Evolutionary conservation across 441 rosid genomes (phyloP).

Genomic region (Populus hybrid): DNA sequence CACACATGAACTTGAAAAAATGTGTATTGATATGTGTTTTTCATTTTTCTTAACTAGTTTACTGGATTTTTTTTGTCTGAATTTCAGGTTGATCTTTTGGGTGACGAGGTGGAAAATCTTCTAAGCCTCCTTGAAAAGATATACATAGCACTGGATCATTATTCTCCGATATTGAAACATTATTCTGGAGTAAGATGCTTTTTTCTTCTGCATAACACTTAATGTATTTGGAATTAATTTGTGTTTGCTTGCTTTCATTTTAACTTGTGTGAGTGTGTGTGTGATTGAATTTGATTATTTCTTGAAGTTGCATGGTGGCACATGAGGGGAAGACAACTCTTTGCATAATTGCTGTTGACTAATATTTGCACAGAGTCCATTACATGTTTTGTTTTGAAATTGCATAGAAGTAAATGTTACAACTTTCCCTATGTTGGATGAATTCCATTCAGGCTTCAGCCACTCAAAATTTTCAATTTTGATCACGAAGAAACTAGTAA

Average conservation of each 20-base stretch:
- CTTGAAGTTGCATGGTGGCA: neutral
- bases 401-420: neutral
- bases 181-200: slow-evolving; percentile 80
- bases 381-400: neutral
- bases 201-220: slow-evolving; percentile 4
- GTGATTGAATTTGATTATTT: neutral
- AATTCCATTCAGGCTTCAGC: neutral
- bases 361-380: neutral
- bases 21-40: neutral
- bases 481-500: neutral
- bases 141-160: slow-evolving; percentile 92
- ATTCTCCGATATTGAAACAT: slow-evolving; percentile 83
- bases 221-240: neutral
- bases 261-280: neutral
- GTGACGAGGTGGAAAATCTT: slow-evolving; percentile 83
- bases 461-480: neutral
- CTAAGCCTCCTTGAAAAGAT: slow-evolving; percentile 84
- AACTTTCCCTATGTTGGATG: neutral
- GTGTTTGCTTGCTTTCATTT: neutral
- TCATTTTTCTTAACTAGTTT: neutral
- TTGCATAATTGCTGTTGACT: neutral
- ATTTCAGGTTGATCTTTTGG: slow-evolving; percentile 88
- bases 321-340: neutral
- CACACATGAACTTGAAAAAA: neutral
- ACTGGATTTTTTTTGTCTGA: slow-evolving; percentile 14